phyloP scores from a whole-genome alignment of 768 basidiomycete genomes.

The Floccularia luteovirens region DNA sequence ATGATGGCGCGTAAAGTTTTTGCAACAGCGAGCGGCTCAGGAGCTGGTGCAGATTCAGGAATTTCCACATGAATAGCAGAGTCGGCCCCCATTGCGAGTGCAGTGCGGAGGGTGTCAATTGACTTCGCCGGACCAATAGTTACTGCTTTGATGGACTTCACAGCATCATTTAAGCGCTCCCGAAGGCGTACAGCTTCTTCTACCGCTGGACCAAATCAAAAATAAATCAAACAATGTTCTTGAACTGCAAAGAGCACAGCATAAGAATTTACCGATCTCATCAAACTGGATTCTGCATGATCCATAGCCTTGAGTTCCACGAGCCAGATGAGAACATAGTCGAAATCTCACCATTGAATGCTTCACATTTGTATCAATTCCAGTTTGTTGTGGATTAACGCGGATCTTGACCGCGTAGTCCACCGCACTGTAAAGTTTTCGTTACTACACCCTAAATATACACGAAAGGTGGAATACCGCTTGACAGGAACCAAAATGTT shows the following conservation, averaged over 20 bases:
- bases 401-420: conserved; percentile 99
- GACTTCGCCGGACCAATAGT: conserved; percentile 94
- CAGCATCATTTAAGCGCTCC: conserved; percentile 65
- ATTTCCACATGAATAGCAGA: conserved; percentile 85
- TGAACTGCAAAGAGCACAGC: background rate
- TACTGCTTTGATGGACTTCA: conserved; percentile 85
- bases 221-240: background rate
- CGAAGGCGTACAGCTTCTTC: conserved; percentile 97
- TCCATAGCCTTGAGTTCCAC: too few relatives aligned
- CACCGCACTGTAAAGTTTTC: conserved; percentile 53
- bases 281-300: conserved; percentile 99
- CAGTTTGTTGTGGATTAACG: conserved; percentile 91
- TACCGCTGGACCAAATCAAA: conserved; percentile 50
- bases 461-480: conserved; percentile 37
- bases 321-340: too few relatives aligned
- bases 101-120: conserved; percentile 86
- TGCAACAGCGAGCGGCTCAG: conserved; percentile 90
- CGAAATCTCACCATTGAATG: conserved; percentile 85
- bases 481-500: conserved; percentile 95
- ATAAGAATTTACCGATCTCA: conserved; percentile 74
- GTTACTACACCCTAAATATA: background rate
- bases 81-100: conserved; percentile 97
- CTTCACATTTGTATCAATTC: conserved; percentile 95
- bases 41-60: conserved; percentile 61
- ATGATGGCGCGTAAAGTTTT: conserved; percentile 78